Percentiles rank a stretch among this genome's conserved stretches.
These are phyloP conservation scores for barrel medic (Medicago truncatula) DNA, from an alignment of 306 rosid species.

Conservation along the genomic window DNA sequence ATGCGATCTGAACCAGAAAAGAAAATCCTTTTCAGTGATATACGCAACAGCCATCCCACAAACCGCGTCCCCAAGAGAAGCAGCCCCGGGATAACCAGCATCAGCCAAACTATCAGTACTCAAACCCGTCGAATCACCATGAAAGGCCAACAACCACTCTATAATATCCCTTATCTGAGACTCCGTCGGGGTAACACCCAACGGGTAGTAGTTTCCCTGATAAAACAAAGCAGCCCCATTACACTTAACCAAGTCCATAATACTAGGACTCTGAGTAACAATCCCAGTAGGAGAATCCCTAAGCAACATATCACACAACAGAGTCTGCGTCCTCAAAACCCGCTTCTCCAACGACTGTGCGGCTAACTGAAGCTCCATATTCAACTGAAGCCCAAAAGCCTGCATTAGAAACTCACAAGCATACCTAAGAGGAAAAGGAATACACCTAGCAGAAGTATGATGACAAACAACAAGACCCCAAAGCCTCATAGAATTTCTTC, in stretches of 20 bases:
- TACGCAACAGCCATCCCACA: conserved; percentile 98
- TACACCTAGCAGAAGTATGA: conserved; percentile 83
- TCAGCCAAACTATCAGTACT: conserved; percentile 96
- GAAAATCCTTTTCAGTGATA: conserved; percentile 77
- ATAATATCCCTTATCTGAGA: conserved; percentile 84
- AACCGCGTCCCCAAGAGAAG: conserved; percentile 88
- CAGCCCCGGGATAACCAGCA: conserved; percentile 95
- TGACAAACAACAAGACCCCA: conserved; percentile 99
- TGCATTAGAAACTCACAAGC: conserved; percentile 99
- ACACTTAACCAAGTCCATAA: conserved; percentile 91
- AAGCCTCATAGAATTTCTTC: conserved; percentile 62
- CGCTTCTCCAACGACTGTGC: conserved; percentile 75
- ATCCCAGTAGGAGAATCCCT: conserved; percentile 92
- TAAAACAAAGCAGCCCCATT: conserved; percentile 90
- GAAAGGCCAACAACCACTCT: conserved; percentile 82
- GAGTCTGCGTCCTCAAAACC: conserved; percentile 90
- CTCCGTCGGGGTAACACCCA: conserved; percentile 84
- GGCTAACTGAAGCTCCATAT: conserved; percentile 92
- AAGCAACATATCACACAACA: conserved; percentile 95
- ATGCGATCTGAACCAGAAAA: conserved; percentile 97
- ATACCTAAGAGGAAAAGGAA: conserved; percentile 89
- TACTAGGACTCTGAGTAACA: conserved; percentile 88
- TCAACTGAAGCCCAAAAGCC: conserved; percentile 92
- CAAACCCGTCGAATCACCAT: conserved; percentile 92
- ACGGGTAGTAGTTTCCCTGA: conserved; percentile 68